Percentiles rank a stretch among this genome's conserved stretches.
Evolutionary conservation across 2,329 filamentous ascomycete genomes (phyloP).

Genomic region (Fusarium tricinctum): DNA sequence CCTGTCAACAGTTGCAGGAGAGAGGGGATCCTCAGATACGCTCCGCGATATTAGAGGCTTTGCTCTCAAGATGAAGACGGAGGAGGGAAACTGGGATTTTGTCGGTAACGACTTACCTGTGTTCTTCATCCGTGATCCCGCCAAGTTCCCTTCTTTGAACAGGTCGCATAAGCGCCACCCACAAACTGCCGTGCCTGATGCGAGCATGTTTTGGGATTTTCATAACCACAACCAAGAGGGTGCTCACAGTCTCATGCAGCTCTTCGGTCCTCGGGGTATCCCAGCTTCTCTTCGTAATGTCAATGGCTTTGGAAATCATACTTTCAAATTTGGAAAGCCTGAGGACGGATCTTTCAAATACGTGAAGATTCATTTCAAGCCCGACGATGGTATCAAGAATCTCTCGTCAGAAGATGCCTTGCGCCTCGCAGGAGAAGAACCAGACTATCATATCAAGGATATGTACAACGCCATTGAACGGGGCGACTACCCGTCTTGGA

Average conservation of each 20-base stretch:
- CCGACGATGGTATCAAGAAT: conserved; percentile 7
- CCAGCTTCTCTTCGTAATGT: conserved; percentile 5
- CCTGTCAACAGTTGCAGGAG: conserved; percentile 4
- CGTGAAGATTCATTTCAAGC: conserved; percentile 23
- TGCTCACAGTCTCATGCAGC: conserved; percentile 8
- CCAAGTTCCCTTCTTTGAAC: conserved; percentile 10
- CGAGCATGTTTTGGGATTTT: conserved; percentile 24
- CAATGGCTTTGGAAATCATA: conserved; percentile 10
- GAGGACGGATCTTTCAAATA: conserved; percentile 19
- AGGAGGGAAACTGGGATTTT: conserved; percentile 21
- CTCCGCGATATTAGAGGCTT: conserved; percentile 16
- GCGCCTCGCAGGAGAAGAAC: conserved; percentile 5
- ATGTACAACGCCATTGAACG: conserved; percentile 6
- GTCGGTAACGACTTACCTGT: conserved; percentile 15
- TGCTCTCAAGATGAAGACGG: conserved; percentile 17
- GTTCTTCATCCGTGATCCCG: conserved; percentile 17
- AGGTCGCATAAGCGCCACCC: conserved; percentile 11
- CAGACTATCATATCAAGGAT: conserved; percentile 12
- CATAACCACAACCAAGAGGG: conserved; percentile 19
- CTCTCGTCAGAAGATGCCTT: conserved; percentile 5
- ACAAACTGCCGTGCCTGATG: conserved; percentile 3
- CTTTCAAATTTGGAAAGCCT: conserved; percentile 12
- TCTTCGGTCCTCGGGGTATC: neutral
- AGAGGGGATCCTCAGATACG: conserved; percentile 6
- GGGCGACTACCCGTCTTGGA: neutral